Conservation (phyloP, 371 early-diverging fungal species). For the Mortierella sp. region DNA sequence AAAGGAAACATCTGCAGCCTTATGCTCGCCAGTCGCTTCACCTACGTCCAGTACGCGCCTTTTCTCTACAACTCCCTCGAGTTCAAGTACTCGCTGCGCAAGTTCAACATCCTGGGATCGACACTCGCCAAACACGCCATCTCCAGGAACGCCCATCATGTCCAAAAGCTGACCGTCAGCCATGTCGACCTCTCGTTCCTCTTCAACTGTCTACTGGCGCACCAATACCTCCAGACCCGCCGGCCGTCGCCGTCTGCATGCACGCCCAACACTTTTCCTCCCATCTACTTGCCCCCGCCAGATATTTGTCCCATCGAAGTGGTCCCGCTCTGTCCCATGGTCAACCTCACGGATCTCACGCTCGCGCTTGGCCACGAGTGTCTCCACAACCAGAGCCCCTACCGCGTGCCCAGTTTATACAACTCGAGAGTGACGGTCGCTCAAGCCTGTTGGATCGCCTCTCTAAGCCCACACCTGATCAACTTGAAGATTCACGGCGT, state of each 20-base stretch:
- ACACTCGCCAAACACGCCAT: neutral
- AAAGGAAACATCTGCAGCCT: neutral
- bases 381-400: neutral
- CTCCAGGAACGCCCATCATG: neutral
- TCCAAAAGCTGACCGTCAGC: constrained; percentile 10
- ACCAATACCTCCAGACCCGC: neutral
- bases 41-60: neutral
- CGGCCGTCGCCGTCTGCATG: neutral
- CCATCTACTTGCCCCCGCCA: neutral
- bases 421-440: neutral
- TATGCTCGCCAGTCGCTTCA: neutral
- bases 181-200: neutral
- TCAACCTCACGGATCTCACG: neutral
- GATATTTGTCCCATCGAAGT: neutral
- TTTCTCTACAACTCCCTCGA: neutral
- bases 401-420: neutral
- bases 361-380: neutral
- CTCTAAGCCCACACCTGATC: neutral
- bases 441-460: constrained; percentile 1
- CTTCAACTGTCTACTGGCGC: neutral
- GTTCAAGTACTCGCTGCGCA: neutral
- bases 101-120: neutral
- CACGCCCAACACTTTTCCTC: neutral
- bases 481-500: neutral
- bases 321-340: neutral